Evolutionary conservation across 2,329 filamentous ascomycete species (phyloP), one percentile per base, ranked within the genome.

Genomic region (Cladosporium austrohemisphaericum): DNA sequence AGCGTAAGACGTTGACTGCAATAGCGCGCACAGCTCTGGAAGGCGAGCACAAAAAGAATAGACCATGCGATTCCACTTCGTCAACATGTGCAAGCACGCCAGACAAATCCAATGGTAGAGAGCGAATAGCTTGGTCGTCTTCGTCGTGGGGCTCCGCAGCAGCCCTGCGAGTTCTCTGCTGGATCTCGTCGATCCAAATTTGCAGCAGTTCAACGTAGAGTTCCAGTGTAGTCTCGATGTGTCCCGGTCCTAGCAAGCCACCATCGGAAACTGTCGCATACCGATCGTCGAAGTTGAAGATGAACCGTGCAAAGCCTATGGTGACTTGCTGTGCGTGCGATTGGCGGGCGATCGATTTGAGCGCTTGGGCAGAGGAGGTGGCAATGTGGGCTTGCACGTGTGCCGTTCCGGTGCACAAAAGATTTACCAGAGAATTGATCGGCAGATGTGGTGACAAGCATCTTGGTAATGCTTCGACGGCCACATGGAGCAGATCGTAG

Each of bases 211-310:
- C 91, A 22, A 97, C 88, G 61, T 98, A 98, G 9, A 98, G 76
- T 55, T 86, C 85, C 16, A 98, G 70, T 0, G 93, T 98, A 57
- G 85, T 95, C 66, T 98, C 93, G 50, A 98, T 96, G 62, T 98
- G 93, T 4, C 85, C 88, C 26, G 88, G 84, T 0, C 92, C 93
- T 19, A 98, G 81, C 84, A 98, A 93, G 2, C 93, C 93, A 25
- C 94, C 93, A 62, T 98, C 93, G 8, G 91, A 95, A 84, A 97
- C 96, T 25, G 93, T 97, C 1, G 92, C 89, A 67, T 98, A 98
- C 19, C 91, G 84, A 57, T 95, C 91, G 66, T 98, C 94, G 65
- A 97, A 98, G 59, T 93, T 95, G 73, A 98, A 98, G 46, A 98
- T 98, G 69, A 97, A 98, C 20, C 91, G 80, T 29, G 93, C 88